These are phyloP conservation scores for Lactifluus volemus DNA, from an alignment of 768 basidiomycete genomes.

Conservation along the genomic window DNA sequence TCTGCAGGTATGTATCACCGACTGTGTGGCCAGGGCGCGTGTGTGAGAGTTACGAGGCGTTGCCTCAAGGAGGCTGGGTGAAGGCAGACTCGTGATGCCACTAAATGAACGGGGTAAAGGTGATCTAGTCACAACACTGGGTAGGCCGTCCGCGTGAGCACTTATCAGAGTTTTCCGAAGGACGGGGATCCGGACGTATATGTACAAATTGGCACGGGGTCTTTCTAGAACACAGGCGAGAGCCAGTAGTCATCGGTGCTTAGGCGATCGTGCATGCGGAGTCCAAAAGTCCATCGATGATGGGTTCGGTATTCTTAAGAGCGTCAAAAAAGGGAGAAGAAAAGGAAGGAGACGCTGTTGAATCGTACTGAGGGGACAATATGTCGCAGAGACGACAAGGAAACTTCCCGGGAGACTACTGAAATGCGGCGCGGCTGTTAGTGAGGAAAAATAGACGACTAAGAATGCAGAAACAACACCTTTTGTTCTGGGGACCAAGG, in stretches of 20 bases:
- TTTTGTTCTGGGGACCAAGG: not conserved
- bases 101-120: slow-evolving; percentile 5
- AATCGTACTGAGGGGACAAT: not conserved
- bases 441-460: not conserved
- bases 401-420: not conserved
- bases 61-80: not conserved
- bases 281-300: not conserved
- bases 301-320: not conserved
- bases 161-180: slow-evolving; percentile 1
- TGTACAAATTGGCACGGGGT: not conserved
- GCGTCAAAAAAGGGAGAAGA: not conserved
- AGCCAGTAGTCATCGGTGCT: not conserved
- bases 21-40: not conserved
- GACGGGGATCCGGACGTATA: not conserved
- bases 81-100: not conserved
- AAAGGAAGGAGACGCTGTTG: not conserved
- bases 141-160: not conserved
- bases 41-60: not conserved
- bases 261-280: slow-evolving; percentile 8
- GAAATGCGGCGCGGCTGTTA: not conserved
- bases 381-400: not conserved
- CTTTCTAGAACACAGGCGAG: slow-evolving; percentile 1
- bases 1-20: not conserved
- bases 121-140: not conserved
- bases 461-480: not conserved